These are phyloP conservation scores for Xylaria sp. DNA, from an alignment of 495 filamentous ascomycete species.

Conservation along the genomic window DNA sequence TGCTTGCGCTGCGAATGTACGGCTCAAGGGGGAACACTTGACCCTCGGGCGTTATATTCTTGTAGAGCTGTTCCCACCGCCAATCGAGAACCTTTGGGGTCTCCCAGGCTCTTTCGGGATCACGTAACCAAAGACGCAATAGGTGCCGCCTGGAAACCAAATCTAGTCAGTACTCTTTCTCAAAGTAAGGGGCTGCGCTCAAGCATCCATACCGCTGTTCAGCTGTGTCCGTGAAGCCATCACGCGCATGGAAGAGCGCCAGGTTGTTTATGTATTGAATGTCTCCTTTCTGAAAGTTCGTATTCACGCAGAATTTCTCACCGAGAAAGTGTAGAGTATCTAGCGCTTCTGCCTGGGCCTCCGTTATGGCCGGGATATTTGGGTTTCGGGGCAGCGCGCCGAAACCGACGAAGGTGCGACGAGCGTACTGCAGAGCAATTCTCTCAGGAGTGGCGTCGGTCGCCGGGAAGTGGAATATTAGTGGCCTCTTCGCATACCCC, in stretches of 20 bases:
- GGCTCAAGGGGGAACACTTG: constrained; percentile 64
- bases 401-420: constrained; percentile 50
- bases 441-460: constrained; percentile 51
- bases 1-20: constrained; percentile 50
- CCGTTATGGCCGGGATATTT: constrained; percentile 64
- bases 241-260: constrained; percentile 58
- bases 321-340: constrained; percentile 69
- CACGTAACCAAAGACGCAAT: constrained; percentile 63
- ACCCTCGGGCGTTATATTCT: constrained; percentile 55
- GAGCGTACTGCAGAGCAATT: constrained; percentile 62
- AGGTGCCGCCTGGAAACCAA: constrained; percentile 58
- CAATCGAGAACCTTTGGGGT: constrained; percentile 54
- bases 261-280: constrained; percentile 63
- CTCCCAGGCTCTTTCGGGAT: constrained; percentile 63
- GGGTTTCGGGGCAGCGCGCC: constrained; percentile 56
- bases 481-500: constrained; percentile 46
- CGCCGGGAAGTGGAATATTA: constrained; percentile 58
- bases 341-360: constrained; percentile 72
- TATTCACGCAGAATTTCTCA: constrained; percentile 56
- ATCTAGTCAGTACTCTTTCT: constrained; percentile 26
- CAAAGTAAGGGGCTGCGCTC: not conserved
- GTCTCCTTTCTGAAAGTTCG: constrained; percentile 63
- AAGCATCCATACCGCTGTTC: constrained; percentile 52
- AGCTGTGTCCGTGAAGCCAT: constrained; percentile 53
- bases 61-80: constrained; percentile 62